These are phyloP conservation scores for Blastobotrys serpentis DNA, from an alignment of 1,139 yeast species.

Conservation along the genomic window DNA sequence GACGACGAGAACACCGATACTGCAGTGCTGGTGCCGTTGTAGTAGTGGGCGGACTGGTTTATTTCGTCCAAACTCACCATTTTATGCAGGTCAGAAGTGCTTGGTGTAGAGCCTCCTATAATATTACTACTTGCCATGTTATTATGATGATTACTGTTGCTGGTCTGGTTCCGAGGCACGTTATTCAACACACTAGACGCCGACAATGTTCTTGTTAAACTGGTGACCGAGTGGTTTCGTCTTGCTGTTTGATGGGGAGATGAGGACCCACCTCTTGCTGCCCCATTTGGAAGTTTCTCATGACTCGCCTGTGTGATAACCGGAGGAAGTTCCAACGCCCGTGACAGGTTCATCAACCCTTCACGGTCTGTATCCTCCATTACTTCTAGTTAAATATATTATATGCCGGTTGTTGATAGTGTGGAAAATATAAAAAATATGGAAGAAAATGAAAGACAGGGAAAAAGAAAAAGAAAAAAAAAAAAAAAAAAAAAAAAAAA, in stretches of 20 bases:
- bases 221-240: constrained; percentile 9
- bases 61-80: constrained; percentile 15
- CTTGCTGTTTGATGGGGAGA: too few species aligned
- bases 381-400: too few species aligned
- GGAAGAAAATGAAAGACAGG: too few species aligned
- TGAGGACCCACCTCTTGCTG: constrained; percentile 26
- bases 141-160: not conserved
- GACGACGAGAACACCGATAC: constrained; percentile 5
- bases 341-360: not conserved
- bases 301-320: not conserved
- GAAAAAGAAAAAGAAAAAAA: too few species aligned
- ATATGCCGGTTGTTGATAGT: too few species aligned
- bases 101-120: not conserved
- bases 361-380: not conserved
- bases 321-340: not conserved
- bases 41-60: not conserved
- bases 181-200: constrained; percentile 13
- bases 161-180: not conserved
- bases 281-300: constrained; percentile 5
- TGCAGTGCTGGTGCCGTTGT: not conserved
- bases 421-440: too few species aligned
- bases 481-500: too few species aligned
- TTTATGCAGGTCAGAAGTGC: constrained; percentile 6
- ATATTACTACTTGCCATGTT: not conserved
- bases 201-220: constrained; percentile 15